Conservation (phyloP, 129 eudicot species). For the Lactuca sativa region DNA sequence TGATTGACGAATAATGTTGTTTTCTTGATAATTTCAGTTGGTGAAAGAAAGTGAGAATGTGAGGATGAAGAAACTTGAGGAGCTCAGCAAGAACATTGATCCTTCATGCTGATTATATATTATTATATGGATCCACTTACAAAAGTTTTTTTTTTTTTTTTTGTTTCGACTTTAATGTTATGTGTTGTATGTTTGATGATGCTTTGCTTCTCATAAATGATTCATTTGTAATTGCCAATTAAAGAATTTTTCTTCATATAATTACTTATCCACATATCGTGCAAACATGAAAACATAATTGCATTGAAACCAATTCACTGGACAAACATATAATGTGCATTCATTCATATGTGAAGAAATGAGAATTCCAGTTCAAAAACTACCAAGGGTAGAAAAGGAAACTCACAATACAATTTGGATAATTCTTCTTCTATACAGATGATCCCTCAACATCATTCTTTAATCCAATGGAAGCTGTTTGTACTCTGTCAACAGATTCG, state of each 20-base stretch:
- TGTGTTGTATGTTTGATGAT: constrained; percentile 10
- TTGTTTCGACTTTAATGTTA: constrained; percentile 12
- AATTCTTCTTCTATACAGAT: constrained; percentile 15
- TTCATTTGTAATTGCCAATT: constrained; percentile 3
- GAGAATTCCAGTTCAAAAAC: neutral
- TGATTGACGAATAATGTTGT: neutral
- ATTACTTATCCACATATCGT: constrained; percentile 17
- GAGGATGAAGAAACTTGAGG: constrained; percentile 83
- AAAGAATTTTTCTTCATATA: neutral
- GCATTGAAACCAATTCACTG: neutral
- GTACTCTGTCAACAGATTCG: constrained; percentile 66
- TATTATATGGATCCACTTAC: constrained; percentile 14
- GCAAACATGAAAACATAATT: neutral
- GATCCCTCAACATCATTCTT: neutral
- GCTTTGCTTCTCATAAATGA: constrained; percentile 17
- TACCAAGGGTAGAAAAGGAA: constrained; percentile 9
- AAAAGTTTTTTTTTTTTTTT: constrained; percentile 4
- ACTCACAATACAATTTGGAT: constrained; percentile 19
- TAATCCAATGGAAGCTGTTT: constrained; percentile 52
- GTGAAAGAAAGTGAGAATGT: constrained; percentile 75
- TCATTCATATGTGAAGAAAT: constrained; percentile 4
- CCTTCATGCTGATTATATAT: constrained; percentile 33
- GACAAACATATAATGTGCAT: neutral
- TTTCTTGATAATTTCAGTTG: constrained; percentile 41
- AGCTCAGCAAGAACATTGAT: constrained; percentile 67